Evolutionary conservation across 1,284 basidiomycete genomes (phyloP).

Genomic region (Leccinum proximum): DNA sequence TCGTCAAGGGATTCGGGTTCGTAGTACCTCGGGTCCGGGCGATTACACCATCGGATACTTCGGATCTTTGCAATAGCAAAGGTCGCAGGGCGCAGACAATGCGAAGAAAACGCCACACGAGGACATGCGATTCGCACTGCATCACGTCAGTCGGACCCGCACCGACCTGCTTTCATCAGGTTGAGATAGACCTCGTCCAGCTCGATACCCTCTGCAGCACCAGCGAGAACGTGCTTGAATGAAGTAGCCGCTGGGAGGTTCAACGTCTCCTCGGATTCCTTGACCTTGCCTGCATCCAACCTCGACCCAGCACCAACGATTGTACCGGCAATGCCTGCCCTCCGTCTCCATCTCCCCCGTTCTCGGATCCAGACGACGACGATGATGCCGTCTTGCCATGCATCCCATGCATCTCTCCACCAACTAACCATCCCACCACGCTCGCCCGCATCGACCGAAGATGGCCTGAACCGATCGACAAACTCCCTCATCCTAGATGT

Average conservation of each 20-base stretch:
- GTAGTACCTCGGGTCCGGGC: slow-evolving; percentile 71
- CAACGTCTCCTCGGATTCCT: slow-evolving; percentile 87
- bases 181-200: slow-evolving; percentile 70
- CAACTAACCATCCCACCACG: not conserved
- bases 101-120: slow-evolving; percentile 99
- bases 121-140: slow-evolving; percentile 96
- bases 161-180: slow-evolving; percentile 1
- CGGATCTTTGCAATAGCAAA: slow-evolving; percentile 94
- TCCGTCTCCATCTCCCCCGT: too few relatives aligned
- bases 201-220: slow-evolving; percentile 89
- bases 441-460: too few relatives aligned
- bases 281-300: slow-evolving; percentile 45
- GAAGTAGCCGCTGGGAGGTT: slow-evolving; percentile 94
- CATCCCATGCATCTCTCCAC: slow-evolving; percentile 6
- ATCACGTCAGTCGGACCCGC: slow-evolving; percentile 9
- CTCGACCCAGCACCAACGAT: too few relatives aligned
- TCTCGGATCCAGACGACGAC: too few relatives aligned
- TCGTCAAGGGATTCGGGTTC: slow-evolving; percentile 88
- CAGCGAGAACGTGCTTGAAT: slow-evolving; percentile 99
- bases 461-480: slow-evolving; percentile 16
- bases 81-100: slow-evolving; percentile 89
- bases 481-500: slow-evolving; percentile 28
- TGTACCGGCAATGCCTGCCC: too few relatives aligned
- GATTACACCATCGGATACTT: slow-evolving; percentile 98
- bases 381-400: too few relatives aligned